Evolutionary conservation across 2,329 filamentous ascomycete species (phyloP).

Genomic region (Gliomastix tumulicola): DNA sequence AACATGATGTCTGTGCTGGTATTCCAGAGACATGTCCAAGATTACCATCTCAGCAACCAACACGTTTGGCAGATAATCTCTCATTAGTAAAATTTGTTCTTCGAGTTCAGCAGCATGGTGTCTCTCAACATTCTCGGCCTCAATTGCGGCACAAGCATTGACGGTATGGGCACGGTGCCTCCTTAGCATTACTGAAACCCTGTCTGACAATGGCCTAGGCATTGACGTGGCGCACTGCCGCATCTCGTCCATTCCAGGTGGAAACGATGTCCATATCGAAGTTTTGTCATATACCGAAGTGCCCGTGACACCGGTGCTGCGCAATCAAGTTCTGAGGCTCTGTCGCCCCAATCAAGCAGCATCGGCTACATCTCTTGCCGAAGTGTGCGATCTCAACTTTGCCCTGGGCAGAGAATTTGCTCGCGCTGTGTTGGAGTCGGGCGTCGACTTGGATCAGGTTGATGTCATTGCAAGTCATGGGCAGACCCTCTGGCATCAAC

Average conservation of each 20-base stretch:
- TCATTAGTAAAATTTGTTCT: too few relatives aligned
- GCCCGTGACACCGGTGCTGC: constrained; percentile 48
- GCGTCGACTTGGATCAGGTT: constrained; percentile 20
- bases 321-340: constrained; percentile 26
- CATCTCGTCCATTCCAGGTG: constrained; percentile 44
- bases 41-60: too few relatives aligned
- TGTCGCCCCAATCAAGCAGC: constrained; percentile 5
- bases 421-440: constrained; percentile 7
- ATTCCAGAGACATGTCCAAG: too few relatives aligned
- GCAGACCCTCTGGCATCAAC: constrained; percentile 38
- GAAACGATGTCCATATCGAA: constrained; percentile 45
- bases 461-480: constrained; percentile 40
- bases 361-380: constrained; percentile 7
- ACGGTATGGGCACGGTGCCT: not conserved
- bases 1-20: too few relatives aligned
- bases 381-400: constrained; percentile 11
- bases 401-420: constrained; percentile 9
- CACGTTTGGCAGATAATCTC: too few relatives aligned
- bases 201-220: constrained; percentile 22
- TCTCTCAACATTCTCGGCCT: constrained; percentile 43
- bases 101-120: too few relatives aligned
- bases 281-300: constrained; percentile 50
- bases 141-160: constrained; percentile 42
- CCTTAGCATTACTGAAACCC: not conserved
- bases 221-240: constrained; percentile 53